phyloP scores from a whole-genome alignment of 2,329 filamentous ascomycete genomes.

The Ustulina deusta region DNA sequence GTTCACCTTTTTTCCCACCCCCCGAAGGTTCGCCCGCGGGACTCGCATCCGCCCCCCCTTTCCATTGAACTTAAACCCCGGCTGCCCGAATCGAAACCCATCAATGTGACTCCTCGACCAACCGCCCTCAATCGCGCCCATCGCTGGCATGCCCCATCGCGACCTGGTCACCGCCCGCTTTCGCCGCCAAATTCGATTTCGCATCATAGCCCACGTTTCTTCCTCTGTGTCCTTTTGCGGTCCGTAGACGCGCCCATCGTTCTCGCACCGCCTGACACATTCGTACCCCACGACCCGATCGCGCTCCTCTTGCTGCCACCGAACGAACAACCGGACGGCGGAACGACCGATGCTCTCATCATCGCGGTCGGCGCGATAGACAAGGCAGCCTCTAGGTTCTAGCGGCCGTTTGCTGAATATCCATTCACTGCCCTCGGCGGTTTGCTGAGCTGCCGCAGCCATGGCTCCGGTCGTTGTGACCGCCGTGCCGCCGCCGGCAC shows the following conservation, averaged over 20 bases:
- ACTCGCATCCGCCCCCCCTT: not conserved
- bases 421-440: constrained; percentile 1
- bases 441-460: constrained; percentile 42
- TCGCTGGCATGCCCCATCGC: constrained; percentile 27
- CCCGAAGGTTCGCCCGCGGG: not conserved
- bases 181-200: not conserved
- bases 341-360: constrained; percentile 30
- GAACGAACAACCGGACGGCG: not conserved
- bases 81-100: not conserved
- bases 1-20: not conserved
- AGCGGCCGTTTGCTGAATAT: constrained; percentile 27
- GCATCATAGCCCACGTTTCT: not conserved
- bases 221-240: not conserved
- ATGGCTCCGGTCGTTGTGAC: constrained; percentile 68
- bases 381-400: constrained; percentile 7
- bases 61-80: not conserved
- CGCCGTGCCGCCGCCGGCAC: constrained; percentile 50
- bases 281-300: not conserved
- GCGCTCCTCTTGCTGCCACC: not conserved
- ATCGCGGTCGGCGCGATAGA: constrained; percentile 27
- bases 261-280: not conserved
- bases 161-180: not conserved
- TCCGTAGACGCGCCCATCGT: not conserved
- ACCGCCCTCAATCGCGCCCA: constrained; percentile 23
- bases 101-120: constrained; percentile 22